Evolutionary conservation across 2,329 filamentous ascomycete genomes (phyloP), one percentile per base, ranked within the genome.

Genomic region (Alternaria arborescens): DNA sequence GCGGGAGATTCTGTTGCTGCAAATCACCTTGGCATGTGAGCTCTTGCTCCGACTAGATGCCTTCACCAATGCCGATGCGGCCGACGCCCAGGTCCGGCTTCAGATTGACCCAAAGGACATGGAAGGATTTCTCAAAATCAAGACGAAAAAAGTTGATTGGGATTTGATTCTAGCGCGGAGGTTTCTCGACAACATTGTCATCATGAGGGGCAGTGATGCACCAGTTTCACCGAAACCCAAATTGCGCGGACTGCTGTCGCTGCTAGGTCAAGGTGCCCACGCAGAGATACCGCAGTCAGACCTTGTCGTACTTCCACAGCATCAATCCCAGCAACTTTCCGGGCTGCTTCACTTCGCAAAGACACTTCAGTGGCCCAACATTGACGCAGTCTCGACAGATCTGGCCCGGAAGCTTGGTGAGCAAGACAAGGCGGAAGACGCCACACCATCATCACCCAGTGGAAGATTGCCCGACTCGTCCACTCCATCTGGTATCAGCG

Each of bases 131-230:
- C 78, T 82, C 47, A 77, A 77, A 22, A 69, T 83, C 43, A 81
- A 82, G 56, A 82, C 80, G n/a, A 75, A 78, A 5, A 87, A 87
- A 66, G 77, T 84, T 5, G 81, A 86, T 53, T 87, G 85, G 85
- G 85, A 87, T 71, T 72, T 88, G 24, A 78, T 87, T 2, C 77
- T 85, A 18, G 83, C 83, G 7, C 80, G 83, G 22, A 79, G 83
- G 3, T 86, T 87, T 52, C 72, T 86, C 32, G 82, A 85, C 43
- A 85, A 82, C 51, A 75, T 87, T n/a, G 70, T 77, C 18, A 78
- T 84, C 16, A 67, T 76, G 30, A 73, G 72, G 43, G 67, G 68
- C 46, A 63, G 61, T 8, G 67, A 73, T 18, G 52, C 54, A 8
- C 64, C 65, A 18, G 48, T 57, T 16, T 54, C 62, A 3, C 64